phyloP scores from a whole-genome alignment of 2,329 filamentous ascomycete species.

The Amylocarpus encephaloides region DNA sequence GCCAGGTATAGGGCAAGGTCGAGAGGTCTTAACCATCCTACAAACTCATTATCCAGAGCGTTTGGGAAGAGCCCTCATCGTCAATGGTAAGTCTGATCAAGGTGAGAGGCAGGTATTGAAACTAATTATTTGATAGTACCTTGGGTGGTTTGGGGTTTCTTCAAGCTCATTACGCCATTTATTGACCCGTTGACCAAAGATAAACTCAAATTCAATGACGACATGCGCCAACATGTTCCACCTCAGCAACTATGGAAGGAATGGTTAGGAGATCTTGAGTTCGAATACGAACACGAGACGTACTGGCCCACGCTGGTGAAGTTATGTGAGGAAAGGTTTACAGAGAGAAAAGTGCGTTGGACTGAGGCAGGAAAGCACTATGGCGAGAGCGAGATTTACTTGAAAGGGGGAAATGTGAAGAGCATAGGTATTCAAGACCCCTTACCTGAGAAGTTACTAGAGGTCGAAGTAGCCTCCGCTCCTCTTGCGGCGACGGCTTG shows the following conservation, averaged over 20 bases:
- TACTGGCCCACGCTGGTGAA: constrained; percentile 87
- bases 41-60: constrained; percentile 96
- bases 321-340: constrained; percentile 60
- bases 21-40: constrained; percentile 81
- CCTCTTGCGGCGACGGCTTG: not conserved
- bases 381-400: constrained; percentile 80
- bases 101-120: not conserved
- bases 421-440: constrained; percentile 16
- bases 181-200: constrained; percentile 90
- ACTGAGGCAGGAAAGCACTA: constrained; percentile 69
- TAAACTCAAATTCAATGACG: constrained; percentile 97
- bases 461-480: not conserved
- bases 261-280: constrained; percentile 70
- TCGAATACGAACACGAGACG: constrained; percentile 79
- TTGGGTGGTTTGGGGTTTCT: constrained; percentile 87
- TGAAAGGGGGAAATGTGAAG: constrained; percentile 53
- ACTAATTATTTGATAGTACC: constrained; percentile 53
- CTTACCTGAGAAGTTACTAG: not conserved
- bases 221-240: constrained; percentile 76
- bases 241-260: constrained; percentile 74
- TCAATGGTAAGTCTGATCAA: constrained; percentile 59
- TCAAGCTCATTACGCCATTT: constrained; percentile 92
- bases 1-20: constrained; percentile 68
- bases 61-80: constrained; percentile 79
- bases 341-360: constrained; percentile 65